Evolutionary conservation across 805 yeast genomes (phyloP).

Genomic region (Lachancea thermotolerans): DNA sequence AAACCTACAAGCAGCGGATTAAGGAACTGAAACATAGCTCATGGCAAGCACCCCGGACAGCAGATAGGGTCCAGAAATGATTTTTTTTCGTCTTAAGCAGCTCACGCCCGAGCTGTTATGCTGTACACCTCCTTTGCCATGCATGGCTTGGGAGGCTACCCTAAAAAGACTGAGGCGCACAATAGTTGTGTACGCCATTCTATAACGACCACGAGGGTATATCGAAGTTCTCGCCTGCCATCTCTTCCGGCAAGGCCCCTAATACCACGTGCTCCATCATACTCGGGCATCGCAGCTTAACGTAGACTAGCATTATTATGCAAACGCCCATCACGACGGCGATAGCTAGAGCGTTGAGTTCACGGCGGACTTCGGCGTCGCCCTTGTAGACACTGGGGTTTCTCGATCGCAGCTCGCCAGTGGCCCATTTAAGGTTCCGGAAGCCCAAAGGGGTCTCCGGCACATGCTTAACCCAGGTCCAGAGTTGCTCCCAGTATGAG

Average conservation of each 20-base stretch:
- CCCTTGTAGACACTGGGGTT: neutral
- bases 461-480: neutral
- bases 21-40: too few relatives aligned
- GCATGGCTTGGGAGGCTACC: too few relatives aligned
- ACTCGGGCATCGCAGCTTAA: constrained; percentile 9
- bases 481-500: neutral
- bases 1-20: too few relatives aligned
- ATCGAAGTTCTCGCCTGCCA: constrained; percentile 4
- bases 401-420: neutral
- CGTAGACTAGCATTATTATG: constrained; percentile 10
- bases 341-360: constrained; percentile 6
- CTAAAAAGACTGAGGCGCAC: too few relatives aligned
- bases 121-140: too few relatives aligned
- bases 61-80: too few relatives aligned
- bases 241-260: constrained; percentile 1
- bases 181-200: neutral
- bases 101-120: too few relatives aligned
- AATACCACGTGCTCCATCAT: constrained; percentile 5
- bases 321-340: constrained; percentile 10
- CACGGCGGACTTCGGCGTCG: neutral
- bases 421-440: neutral
- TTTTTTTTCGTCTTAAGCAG: too few relatives aligned
- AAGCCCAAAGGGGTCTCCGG: neutral
- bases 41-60: too few relatives aligned
- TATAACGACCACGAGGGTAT: constrained; percentile 14